These are phyloP conservation scores for Apiospora koreana DNA, from an alignment of 2,329 filamentous ascomycete genomes.

Conservation along the genomic window DNA sequence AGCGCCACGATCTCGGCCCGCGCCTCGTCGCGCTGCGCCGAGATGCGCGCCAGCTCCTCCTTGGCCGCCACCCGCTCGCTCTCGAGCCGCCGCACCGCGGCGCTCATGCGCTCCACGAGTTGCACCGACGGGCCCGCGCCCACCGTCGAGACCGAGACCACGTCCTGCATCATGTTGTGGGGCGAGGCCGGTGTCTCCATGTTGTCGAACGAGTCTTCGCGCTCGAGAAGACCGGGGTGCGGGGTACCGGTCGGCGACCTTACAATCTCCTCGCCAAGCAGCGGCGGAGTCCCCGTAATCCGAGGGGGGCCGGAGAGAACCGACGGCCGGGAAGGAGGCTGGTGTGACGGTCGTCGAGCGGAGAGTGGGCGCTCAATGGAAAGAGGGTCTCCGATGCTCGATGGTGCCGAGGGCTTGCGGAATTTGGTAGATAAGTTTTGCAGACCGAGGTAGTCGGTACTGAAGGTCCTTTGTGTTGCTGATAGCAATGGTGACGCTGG, in stretches of 20 bases:
- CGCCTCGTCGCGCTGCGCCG: slow-evolving; percentile 86
- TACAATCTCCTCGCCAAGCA: slow-evolving; percentile 47
- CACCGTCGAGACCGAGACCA: slow-evolving; percentile 85
- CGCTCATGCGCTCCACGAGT: slow-evolving; percentile 93
- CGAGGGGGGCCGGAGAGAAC: slow-evolving; percentile 40
- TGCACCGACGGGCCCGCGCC: slow-evolving; percentile 92
- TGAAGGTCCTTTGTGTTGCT: slow-evolving; percentile 49
- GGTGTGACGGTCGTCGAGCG: slow-evolving; percentile 51
- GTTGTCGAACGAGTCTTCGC: slow-evolving; percentile 52
- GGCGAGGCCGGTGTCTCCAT: slow-evolving; percentile 60
- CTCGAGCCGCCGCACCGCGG: slow-evolving; percentile 86
- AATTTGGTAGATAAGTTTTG: slow-evolving; percentile 42
- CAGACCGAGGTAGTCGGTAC: slow-evolving; percentile 54
- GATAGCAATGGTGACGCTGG: slow-evolving; percentile 57
- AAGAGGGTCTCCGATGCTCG: slow-evolving; percentile 48
- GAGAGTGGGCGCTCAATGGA: slow-evolving; percentile 38
- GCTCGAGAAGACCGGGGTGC: slow-evolving; percentile 48
- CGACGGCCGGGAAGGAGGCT: slow-evolving; percentile 45
- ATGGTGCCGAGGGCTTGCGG: slow-evolving; percentile 50
- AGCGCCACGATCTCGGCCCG: slow-evolving; percentile 86
- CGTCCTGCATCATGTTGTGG: slow-evolving; percentile 74
- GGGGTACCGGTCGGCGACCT: slow-evolving; percentile 35
- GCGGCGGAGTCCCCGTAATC: slow-evolving; percentile 37
- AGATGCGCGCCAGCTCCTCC: slow-evolving; percentile 81
- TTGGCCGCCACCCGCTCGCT: slow-evolving; percentile 86